These are phyloP conservation scores for Immersiporthe knoxdaviesiana DNA, from an alignment of 2,329 filamentous ascomycete genomes.

Conservation along the genomic window DNA sequence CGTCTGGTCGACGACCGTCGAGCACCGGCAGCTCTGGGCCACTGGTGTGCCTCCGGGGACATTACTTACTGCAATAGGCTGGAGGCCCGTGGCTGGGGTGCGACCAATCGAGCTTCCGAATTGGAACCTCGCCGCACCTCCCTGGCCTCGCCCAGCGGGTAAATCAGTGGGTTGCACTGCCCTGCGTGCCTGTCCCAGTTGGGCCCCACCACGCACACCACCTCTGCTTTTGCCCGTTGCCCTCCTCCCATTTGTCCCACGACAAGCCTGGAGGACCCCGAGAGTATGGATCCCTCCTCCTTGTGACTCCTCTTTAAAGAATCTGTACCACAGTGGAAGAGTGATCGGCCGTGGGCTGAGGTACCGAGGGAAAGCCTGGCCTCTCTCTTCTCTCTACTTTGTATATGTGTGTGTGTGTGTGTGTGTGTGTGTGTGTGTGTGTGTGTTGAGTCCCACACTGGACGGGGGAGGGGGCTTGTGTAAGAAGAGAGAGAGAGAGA, in stretches of 20 bases:
- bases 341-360: neutral
- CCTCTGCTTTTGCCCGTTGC: slow-evolving; percentile 1
- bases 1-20: neutral
- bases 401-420: neutral
- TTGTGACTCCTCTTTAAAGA: neutral
- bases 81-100: slow-evolving; percentile 15
- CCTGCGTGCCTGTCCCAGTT: neutral
- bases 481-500: neutral
- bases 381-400: neutral
- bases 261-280: neutral
- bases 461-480: too few species aligned
- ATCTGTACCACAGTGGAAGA: too few species aligned
- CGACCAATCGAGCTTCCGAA: slow-evolving; percentile 27
- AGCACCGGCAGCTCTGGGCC: slow-evolving; percentile 13
- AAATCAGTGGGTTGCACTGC: slow-evolving; percentile 18
- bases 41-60: slow-evolving; percentile 17
- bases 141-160: slow-evolving; percentile 26
- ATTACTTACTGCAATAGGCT: slow-evolving; percentile 25
- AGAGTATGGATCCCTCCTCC: neutral
- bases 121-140: slow-evolving; percentile 17
- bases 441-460: neutral
- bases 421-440: neutral
- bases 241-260: slow-evolving; percentile 27
- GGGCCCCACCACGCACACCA: slow-evolving; percentile 6
- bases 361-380: neutral